Evolutionary conservation across 2,329 filamentous ascomycete species (phyloP), one percentile per base, ranked within the genome.

Genomic region (Verticillium zaregamsianum): DNA sequence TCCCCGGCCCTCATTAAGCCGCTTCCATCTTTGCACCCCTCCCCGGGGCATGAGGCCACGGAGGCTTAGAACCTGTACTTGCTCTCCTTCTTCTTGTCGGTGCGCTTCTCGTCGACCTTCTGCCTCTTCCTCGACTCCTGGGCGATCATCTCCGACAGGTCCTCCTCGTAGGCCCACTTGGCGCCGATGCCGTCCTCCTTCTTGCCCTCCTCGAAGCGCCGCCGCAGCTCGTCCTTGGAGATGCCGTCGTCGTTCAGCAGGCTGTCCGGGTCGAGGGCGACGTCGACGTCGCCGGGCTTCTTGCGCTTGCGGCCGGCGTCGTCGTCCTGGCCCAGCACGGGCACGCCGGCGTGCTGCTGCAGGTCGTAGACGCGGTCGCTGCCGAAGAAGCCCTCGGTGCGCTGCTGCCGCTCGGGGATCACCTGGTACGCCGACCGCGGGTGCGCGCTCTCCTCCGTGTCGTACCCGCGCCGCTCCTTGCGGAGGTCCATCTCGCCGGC

Each of bases 251-350:
- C 85, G 49, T 85, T 82, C 66, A 86, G 86, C 63, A 99, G 76
- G 40, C 90, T 84, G 72, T 98, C 94, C 5, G 92, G 86, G 69
- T 98, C 93, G 65, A 99, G 87, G 28, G 93, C 92, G 32, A 98
- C 90, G 68, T 99, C 95, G 28, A 99, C 86, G 73, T 99, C 95
- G 49, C 94, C 95, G 4, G 91, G 93, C 84, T 97, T 97, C 86
- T 98, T 99, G 70, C 92, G 86, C 79, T 96, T 95, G 70, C 91
- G 81, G 28, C 76, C 82, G 28, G 76, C 82, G 61, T 93, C 87
- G 62, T 93, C 90, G 28, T 96, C 92, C 65, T 86, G 84, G 12
- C 93, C 95, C 4, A 99, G 85, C 3, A 96, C 85, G 1, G 91
- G 90, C 64, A 91, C 75, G 63, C 82, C 79, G 25, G 80, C 77